These are phyloP conservation scores for Grigorovia jiainica DNA, from an alignment of 805 yeast species.

Conservation along the genomic window DNA sequence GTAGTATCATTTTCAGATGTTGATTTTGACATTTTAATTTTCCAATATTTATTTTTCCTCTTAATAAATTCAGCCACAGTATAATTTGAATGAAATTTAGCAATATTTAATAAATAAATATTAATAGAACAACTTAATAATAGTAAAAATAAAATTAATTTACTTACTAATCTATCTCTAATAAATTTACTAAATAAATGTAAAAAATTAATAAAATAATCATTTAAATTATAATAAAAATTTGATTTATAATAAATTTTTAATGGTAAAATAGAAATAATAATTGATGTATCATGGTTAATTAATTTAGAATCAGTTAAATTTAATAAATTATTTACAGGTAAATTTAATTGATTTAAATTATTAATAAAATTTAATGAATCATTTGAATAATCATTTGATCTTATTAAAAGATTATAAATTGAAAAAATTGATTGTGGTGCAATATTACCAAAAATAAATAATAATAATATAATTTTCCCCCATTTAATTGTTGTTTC, in stretches of 20 bases:
- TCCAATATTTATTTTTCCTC: constrained; percentile 1
- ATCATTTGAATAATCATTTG: neutral
- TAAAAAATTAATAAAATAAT: constrained; percentile 20
- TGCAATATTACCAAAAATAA: constrained; percentile 58
- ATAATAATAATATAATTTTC: constrained; percentile 49
- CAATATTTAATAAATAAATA: constrained; percentile 76
- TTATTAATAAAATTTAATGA: neutral
- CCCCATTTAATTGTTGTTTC: constrained; percentile 41
- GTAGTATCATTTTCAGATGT: too few relatives aligned
- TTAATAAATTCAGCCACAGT: constrained; percentile 25
- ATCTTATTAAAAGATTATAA: constrained; percentile 28
- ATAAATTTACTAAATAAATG: constrained; percentile 42
- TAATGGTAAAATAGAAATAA: constrained; percentile 51
- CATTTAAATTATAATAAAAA: constrained; percentile 51
- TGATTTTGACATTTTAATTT: neutral
- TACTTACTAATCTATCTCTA: constrained; percentile 72
- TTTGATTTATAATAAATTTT: constrained; percentile 52
- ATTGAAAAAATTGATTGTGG: constrained; percentile 42
- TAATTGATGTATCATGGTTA: constrained; percentile 36
- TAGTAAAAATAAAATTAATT: constrained; percentile 62
- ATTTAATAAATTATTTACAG: neutral
- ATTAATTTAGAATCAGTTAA: neutral
- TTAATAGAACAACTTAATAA: constrained; percentile 72
- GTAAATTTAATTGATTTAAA: neutral
- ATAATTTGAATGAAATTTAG: constrained; percentile 51